These are phyloP conservation scores for Tetrahymena elliotti DNA, from an alignment of 73 alveolate genomes.

Conservation along the genomic window DNA sequence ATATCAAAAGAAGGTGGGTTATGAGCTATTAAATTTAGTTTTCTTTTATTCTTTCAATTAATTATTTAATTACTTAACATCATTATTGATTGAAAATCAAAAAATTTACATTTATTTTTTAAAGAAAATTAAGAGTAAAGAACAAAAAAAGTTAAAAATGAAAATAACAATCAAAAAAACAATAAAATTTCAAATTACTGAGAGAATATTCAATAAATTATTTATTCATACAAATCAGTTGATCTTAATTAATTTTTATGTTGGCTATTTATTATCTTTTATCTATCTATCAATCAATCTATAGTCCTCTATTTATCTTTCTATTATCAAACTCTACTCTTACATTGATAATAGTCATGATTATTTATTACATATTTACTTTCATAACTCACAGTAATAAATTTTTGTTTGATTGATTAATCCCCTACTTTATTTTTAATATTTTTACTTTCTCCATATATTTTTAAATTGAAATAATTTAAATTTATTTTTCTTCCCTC, in stretches of 20 bases:
- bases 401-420: too few relatives aligned
- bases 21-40: not conserved
- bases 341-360: not conserved
- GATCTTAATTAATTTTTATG: not conserved
- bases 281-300: not conserved
- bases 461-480: too few relatives aligned
- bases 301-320: not conserved
- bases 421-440: not conserved
- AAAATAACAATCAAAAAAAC: too few relatives aligned
- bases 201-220: not conserved
- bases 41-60: not conserved
- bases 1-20: not conserved
- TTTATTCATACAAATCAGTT: not conserved
- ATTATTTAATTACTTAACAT: not conserved
- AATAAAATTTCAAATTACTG: not conserved
- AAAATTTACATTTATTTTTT: too few relatives aligned
- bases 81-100: not conserved
- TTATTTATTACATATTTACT: too few relatives aligned
- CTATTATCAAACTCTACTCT: not conserved
- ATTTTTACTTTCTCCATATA: not conserved
- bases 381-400: not conserved
- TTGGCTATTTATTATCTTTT: not conserved
- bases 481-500: too few relatives aligned
- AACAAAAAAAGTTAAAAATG: not conserved
- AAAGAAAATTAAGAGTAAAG: not conserved